Conservation (phyloP, 495 filamentous ascomycete genomes). For the Podospora appendiculata region DNA sequence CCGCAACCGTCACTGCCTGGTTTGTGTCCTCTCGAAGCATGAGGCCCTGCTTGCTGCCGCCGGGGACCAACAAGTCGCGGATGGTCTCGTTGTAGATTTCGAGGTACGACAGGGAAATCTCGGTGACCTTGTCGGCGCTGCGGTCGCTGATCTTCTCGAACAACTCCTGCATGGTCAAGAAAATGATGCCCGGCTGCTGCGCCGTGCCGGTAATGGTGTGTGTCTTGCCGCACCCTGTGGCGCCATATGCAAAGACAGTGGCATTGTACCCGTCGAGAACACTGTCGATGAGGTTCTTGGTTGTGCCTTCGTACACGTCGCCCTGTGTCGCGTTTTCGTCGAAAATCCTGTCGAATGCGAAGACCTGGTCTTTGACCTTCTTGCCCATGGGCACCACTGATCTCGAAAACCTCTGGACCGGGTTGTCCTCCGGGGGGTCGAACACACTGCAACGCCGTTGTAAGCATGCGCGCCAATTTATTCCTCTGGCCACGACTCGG, state of each 20-base stretch:
- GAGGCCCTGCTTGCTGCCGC: constrained; percentile 76
- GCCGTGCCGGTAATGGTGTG: constrained; percentile 90
- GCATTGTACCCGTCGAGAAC: constrained; percentile 98
- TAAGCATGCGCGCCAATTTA: not conserved
- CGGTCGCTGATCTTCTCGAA: constrained; percentile 91
- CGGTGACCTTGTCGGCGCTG: constrained; percentile 76
- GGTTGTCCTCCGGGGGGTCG: constrained; percentile 94
- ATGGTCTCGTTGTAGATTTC: constrained; percentile 99
- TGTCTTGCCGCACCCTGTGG: constrained; percentile 96
- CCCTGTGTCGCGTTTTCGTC: constrained; percentile 90
- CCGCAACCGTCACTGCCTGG: constrained; percentile 86
- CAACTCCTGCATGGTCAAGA: constrained; percentile 96
- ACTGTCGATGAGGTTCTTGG: constrained; percentile 79
- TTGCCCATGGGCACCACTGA: constrained; percentile 76
- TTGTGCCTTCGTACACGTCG: constrained; percentile 95
- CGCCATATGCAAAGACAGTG: constrained; percentile 97
- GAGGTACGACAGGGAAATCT: constrained; percentile 88
- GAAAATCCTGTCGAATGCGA: constrained; percentile 94
- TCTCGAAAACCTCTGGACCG: constrained; percentile 82
- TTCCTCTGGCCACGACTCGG: not conserved
- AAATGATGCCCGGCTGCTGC: constrained; percentile 95
- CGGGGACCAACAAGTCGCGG: constrained; percentile 82
- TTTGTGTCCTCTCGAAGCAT: constrained; percentile 94
- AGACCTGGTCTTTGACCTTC: constrained; percentile 95
- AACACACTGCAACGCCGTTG: constrained; percentile 61